phyloP scores from a whole-genome alignment of 768 basidiomycete species.

The Dacryopinax primogenitus region DNA sequence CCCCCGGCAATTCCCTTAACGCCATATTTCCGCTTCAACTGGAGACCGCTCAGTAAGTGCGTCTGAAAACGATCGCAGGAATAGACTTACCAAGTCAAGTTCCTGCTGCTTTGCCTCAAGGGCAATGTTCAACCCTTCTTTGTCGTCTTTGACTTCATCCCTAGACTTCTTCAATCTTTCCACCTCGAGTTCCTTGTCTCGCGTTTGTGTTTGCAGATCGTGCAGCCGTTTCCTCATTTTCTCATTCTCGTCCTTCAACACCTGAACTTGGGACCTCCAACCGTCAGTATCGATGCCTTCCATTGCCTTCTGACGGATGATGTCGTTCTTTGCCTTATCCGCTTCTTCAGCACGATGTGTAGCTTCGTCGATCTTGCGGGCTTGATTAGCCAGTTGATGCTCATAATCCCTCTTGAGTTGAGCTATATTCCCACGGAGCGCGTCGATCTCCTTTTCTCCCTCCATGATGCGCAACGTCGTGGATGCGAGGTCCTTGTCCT shows the following conservation, averaged over 20 bases:
- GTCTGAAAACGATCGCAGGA: slow-evolving; percentile 11
- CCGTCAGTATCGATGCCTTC: slow-evolving; percentile 39
- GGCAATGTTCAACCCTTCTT: slow-evolving; percentile 76
- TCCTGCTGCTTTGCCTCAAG: slow-evolving; percentile 92
- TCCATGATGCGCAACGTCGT: slow-evolving; percentile 36
- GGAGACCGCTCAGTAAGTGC: slow-evolving; percentile 6
- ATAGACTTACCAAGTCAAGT: slow-evolving; percentile 57
- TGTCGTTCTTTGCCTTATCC: slow-evolving; percentile 21
- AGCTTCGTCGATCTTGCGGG: slow-evolving; percentile 35
- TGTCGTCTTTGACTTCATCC: slow-evolving; percentile 58
- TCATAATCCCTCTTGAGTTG: slow-evolving; percentile 44
- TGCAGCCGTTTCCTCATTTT: slow-evolving; percentile 50
- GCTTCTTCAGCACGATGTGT: slow-evolving; percentile 37
- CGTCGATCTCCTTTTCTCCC: slow-evolving; percentile 41
- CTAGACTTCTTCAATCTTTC: slow-evolving; percentile 56
- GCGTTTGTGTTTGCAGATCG: slow-evolving; percentile 64
- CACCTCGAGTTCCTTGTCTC: slow-evolving; percentile 71
- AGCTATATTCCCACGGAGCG: slow-evolving; percentile 42
- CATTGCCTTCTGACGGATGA: slow-evolving; percentile 27
- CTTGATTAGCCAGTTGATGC: slow-evolving; percentile 39
- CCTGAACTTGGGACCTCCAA: slow-evolving; percentile 36
- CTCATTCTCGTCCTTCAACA: slow-evolving; percentile 47
- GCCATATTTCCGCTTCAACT: slow-evolving; percentile 55
- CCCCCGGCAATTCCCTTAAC: slow-evolving; percentile 42
- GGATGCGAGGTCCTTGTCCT: slow-evolving; percentile 27